Evolutionary conservation across 2,329 filamentous ascomycete genomes (phyloP).

Genomic region (Alternaria gaisen): DNA sequence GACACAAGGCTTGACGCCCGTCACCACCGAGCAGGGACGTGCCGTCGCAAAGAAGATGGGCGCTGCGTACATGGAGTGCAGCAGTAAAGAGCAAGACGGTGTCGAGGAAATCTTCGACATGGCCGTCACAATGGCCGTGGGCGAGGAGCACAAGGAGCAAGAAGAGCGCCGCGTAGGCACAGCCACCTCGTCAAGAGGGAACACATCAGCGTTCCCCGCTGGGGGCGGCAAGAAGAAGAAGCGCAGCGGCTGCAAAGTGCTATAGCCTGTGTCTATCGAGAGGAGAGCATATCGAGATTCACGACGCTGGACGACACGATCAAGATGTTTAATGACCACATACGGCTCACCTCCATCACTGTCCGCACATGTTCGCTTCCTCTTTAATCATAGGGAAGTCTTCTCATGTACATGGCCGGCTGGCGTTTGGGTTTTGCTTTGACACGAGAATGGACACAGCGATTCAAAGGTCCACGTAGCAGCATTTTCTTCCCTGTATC

Average conservation of each 20-base stretch:
- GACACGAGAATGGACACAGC: slow-evolving; percentile 28
- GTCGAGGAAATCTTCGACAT: slow-evolving; percentile 96
- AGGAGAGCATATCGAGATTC: slow-evolving; percentile 44
- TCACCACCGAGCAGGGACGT: slow-evolving; percentile 88
- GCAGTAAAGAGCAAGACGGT: slow-evolving; percentile 94
- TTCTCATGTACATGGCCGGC: slow-evolving; percentile 34
- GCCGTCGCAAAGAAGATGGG: slow-evolving; percentile 92
- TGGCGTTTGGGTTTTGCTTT: slow-evolving; percentile 33
- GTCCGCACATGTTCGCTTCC: slow-evolving; percentile 36
- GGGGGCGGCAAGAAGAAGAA: slow-evolving; percentile 51
- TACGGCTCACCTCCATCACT: slow-evolving; percentile 36
- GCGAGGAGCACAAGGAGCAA: slow-evolving; percentile 64
- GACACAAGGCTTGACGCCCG: slow-evolving; percentile 94
- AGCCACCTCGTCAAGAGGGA: slow-evolving; percentile 25
- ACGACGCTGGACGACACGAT: slow-evolving; percentile 53
- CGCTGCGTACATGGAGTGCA: slow-evolving; percentile 97
- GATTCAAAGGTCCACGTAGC: slow-evolving; percentile 32
- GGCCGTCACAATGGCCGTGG: slow-evolving; percentile 88
- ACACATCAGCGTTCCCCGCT: slow-evolving; percentile 33
- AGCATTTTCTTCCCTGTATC: slow-evolving; percentile 42
- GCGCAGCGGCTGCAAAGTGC: slow-evolving; percentile 51
- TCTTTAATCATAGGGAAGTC: slow-evolving; percentile 23
- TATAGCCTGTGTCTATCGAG: slow-evolving; percentile 39
- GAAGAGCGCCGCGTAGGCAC: slow-evolving; percentile 27
- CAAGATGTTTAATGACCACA: slow-evolving; percentile 51